phyloP scores from a whole-genome alignment of 768 basidiomycete species.

The Agrocybe pediades region DNA sequence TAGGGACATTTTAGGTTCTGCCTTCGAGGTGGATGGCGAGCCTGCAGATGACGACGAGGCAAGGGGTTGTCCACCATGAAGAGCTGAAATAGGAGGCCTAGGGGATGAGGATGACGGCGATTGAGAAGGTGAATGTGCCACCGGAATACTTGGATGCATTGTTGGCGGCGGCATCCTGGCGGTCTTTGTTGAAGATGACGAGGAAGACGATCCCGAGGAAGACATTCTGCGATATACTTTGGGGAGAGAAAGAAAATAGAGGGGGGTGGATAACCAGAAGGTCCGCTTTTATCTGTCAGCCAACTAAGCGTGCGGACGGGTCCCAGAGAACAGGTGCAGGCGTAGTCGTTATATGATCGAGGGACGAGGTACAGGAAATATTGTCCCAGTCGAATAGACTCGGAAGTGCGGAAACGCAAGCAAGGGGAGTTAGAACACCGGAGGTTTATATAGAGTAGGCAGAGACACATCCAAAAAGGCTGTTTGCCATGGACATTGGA shows the following conservation, averaged over 20 bases:
- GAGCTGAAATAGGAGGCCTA: too few species aligned
- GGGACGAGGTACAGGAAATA: too few species aligned
- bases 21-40: not conserved
- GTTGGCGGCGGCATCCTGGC: not conserved
- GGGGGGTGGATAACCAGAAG: too few species aligned
- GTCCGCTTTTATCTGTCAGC: too few species aligned
- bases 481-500: too few species aligned
- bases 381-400: too few species aligned
- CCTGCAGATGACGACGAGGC: not conserved
- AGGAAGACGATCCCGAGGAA: not conserved
- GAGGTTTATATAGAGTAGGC: not conserved
- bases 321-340: too few species aligned
- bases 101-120: too few species aligned
- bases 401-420: not conserved
- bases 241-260: too few species aligned
- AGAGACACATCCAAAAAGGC: too few species aligned
- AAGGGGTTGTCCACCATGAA: not conserved
- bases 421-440: not conserved
- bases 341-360: too few species aligned
- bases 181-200: not conserved
- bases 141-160: not conserved
- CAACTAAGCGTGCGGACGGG: too few species aligned
- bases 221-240: not conserved
- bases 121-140: not conserved
- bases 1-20: constrained; percentile 25